These are phyloP conservation scores for Fusarium penzigii DNA, from an alignment of 2,329 filamentous ascomycete genomes.

Conservation along the genomic window DNA sequence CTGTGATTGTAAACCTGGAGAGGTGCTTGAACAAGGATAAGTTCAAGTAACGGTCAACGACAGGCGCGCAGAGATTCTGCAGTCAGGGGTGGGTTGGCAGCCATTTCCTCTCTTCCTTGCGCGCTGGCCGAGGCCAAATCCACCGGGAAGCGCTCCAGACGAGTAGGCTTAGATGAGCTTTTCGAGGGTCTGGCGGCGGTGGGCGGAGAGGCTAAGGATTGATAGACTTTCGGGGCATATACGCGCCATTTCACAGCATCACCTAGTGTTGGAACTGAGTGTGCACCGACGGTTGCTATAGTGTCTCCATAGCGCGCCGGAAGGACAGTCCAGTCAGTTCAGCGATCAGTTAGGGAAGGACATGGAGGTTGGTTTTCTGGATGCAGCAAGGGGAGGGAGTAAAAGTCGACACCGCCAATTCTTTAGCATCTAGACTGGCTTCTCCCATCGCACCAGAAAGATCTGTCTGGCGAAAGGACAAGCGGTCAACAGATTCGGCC, in stretches of 20 bases:
- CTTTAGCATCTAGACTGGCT: constrained; percentile 25
- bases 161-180: neutral
- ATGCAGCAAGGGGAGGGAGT: constrained; percentile 14
- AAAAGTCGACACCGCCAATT: constrained; percentile 29
- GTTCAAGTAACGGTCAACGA: neutral
- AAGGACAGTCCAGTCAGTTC: too few relatives aligned
- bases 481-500: constrained; percentile 27
- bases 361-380: neutral
- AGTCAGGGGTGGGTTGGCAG: neutral
- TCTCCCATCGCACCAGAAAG: constrained; percentile 24
- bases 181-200: neutral
- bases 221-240: neutral
- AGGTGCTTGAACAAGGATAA: neutral
- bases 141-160: neutral
- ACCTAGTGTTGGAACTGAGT: neutral
- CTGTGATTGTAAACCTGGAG: neutral
- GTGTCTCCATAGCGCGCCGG: too few relatives aligned
- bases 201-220: neutral
- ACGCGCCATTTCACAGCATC: neutral
- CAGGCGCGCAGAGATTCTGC: neutral
- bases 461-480: constrained; percentile 19
- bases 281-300: too few relatives aligned
- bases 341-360: too few relatives aligned
- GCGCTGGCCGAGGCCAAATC: neutral
- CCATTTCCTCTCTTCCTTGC: neutral